Percentiles rank a stretch among this genome's conserved stretches.
Evolutionary conservation across 2,329 filamentous ascomycete genomes (phyloP).

Genomic region (Alternaria hordeiaustralica): DNA sequence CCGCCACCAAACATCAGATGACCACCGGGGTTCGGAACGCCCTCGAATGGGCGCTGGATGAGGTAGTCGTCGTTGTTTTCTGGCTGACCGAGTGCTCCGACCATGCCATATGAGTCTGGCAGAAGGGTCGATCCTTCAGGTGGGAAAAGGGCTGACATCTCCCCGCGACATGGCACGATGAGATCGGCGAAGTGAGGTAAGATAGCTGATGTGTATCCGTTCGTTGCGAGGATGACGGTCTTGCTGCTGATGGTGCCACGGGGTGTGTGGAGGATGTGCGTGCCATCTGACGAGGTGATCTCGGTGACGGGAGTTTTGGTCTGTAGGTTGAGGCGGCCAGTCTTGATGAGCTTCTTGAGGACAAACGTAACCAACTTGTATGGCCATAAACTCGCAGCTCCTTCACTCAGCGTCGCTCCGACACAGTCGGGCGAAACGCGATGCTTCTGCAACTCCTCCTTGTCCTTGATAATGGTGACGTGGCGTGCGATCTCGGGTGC

Average conservation of each 20-base stretch:
- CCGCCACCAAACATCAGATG: slow-evolving; percentile 77
- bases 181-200: slow-evolving; percentile 72
- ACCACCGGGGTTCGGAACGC: slow-evolving; percentile 52
- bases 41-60: slow-evolving; percentile 66
- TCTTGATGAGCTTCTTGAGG: slow-evolving; percentile 64
- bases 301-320: slow-evolving; percentile 70
- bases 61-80: slow-evolving; percentile 72
- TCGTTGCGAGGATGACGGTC: slow-evolving; percentile 78
- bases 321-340: slow-evolving; percentile 70
- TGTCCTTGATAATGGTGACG: slow-evolving; percentile 50
- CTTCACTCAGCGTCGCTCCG: slow-evolving; percentile 69
- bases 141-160: slow-evolving; percentile 71
- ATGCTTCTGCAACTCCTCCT: slow-evolving; percentile 58
- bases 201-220: slow-evolving; percentile 81
- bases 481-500: slow-evolving; percentile 63
- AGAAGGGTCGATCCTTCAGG: slow-evolving; percentile 56
- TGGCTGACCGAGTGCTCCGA: slow-evolving; percentile 57
- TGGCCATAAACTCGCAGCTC: slow-evolving; percentile 77
- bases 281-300: slow-evolving; percentile 33
- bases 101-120: slow-evolving; percentile 69
- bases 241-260: slow-evolving; percentile 70
- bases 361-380: slow-evolving; percentile 82
- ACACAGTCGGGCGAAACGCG: slow-evolving; percentile 56
- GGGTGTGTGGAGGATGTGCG: slow-evolving; percentile 70
- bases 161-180: slow-evolving; percentile 78